These are phyloP conservation scores for Pseudonitzschia pungens DNA, from an alignment of 108 stramenopile species.

Conservation along the genomic window DNA sequence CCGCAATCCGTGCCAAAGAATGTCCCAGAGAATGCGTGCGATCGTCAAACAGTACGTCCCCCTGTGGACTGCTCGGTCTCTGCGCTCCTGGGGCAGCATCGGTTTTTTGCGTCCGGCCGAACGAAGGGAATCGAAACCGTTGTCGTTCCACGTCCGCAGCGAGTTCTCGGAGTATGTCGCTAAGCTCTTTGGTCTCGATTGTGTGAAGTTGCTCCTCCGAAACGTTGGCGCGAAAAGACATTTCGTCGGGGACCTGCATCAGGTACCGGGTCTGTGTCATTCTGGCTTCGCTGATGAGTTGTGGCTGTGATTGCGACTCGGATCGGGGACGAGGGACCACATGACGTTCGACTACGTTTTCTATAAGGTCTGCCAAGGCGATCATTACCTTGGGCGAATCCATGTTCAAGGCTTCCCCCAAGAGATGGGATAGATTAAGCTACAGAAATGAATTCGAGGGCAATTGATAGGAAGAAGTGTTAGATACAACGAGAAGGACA, in stretches of 20 bases:
- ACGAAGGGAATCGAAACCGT: slow-evolving; percentile 68
- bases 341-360: slow-evolving; percentile 44
- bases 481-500: neutral
- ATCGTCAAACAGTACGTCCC: neutral
- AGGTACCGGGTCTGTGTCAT: slow-evolving; percentile 52
- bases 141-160: slow-evolving; percentile 67
- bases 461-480: neutral
- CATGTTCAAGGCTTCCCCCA: slow-evolving; percentile 74
- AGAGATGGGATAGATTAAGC: slow-evolving; percentile 63
- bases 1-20: slow-evolving; percentile 50
- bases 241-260: slow-evolving; percentile 46
- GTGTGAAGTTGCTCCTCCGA: slow-evolving; percentile 36
- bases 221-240: slow-evolving; percentile 38
- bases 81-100: neutral
- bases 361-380: slow-evolving; percentile 72
- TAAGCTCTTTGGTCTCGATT: slow-evolving; percentile 59
- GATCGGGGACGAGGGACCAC: slow-evolving; percentile 16
- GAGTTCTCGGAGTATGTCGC: slow-evolving; percentile 54
- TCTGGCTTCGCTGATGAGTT: slow-evolving; percentile 24
- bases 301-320: neutral
- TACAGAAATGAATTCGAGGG: slow-evolving; percentile 19
- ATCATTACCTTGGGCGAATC: slow-evolving; percentile 62
- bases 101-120: slow-evolving; percentile 34
- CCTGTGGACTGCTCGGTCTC: neutral
- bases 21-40: slow-evolving; percentile 36